phyloP scores from a whole-genome alignment of 805 yeast species.

The Blastobotrys peoriensis region DNA sequence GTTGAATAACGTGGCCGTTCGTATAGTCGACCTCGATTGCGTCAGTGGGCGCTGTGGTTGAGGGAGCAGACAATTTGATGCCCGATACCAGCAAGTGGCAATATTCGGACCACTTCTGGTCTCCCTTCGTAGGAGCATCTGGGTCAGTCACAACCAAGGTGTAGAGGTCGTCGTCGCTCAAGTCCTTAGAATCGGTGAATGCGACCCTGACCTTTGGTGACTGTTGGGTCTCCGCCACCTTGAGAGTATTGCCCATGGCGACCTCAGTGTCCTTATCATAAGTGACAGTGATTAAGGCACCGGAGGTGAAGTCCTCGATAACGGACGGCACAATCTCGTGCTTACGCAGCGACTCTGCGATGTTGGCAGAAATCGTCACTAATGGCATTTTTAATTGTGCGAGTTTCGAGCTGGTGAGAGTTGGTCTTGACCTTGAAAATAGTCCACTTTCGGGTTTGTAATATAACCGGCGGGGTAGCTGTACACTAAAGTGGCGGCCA shows the following conservation, averaged over 20 bases:
- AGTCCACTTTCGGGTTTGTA: constrained; percentile 1
- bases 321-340: constrained; percentile 42
- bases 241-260: constrained; percentile 70
- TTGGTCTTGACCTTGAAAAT: background rate
- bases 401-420: background rate
- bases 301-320: constrained; percentile 26
- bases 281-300: constrained; percentile 49
- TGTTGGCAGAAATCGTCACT: constrained; percentile 27
- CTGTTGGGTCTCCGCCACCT: constrained; percentile 60
- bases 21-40: constrained; percentile 17
- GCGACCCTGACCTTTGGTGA: constrained; percentile 64
- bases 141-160: constrained; percentile 85
- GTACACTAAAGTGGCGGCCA: too few species aligned
- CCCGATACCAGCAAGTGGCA: constrained; percentile 61
- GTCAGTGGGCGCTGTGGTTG: constrained; percentile 21
- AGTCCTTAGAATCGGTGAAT: constrained; percentile 41
- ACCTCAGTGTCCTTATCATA: constrained; percentile 59
- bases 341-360: constrained; percentile 35
- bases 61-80: constrained; percentile 26
- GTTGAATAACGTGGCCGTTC: constrained; percentile 21
- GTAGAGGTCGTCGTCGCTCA: constrained; percentile 47
- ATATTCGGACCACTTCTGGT: constrained; percentile 83
- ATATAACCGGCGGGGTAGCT: background rate
- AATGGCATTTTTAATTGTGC: constrained; percentile 21
- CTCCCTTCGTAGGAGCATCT: constrained; percentile 82